phyloP scores from a whole-genome alignment of 495 filamentous ascomycete species.

The Talaromyces stipitatus region DNA sequence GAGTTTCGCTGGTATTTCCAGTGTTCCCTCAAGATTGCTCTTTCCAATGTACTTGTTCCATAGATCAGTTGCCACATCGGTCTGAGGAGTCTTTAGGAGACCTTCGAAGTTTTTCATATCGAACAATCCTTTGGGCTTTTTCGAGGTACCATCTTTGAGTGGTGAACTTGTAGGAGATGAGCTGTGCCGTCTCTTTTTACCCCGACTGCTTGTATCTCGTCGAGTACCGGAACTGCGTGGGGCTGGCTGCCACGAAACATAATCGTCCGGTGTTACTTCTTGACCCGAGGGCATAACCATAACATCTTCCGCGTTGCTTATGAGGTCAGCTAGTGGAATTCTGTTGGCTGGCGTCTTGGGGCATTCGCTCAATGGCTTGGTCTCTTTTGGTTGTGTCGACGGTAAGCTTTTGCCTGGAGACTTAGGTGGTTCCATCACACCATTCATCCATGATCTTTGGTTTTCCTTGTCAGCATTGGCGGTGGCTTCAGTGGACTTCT shows the following conservation, averaged over 20 bases:
- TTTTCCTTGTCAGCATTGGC: conserved; percentile 31
- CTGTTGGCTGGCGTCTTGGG: conserved; percentile 69
- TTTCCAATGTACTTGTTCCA: conserved; percentile 71
- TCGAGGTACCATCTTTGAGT: conserved; percentile 35
- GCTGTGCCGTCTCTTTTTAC: conserved; percentile 67
- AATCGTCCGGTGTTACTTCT: conserved; percentile 59
- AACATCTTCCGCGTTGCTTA: conserved; percentile 61
- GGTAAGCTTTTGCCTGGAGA: conserved; percentile 19
- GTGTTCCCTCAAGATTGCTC: conserved; percentile 28
- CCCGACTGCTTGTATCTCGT: conserved; percentile 37
- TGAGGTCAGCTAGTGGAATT: conserved; percentile 70
- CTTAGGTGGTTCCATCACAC: conserved; percentile 26
- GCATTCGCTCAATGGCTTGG: conserved; percentile 37
- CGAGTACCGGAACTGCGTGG: conserved; percentile 36
- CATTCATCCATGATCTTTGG: conserved; percentile 33
- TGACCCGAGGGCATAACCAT: conserved; percentile 27
- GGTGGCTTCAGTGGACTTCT: conserved; percentile 16
- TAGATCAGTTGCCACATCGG: conserved; percentile 77
- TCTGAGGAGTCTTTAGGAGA: conserved; percentile 64
- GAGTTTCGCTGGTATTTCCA: conserved; percentile 43
- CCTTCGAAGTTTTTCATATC: conserved; percentile 46
- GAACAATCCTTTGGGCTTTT: conserved; percentile 32
- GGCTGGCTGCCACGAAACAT: conserved; percentile 62
- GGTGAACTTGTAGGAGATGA: conserved; percentile 77
- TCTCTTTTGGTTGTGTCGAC: conserved; percentile 19